Base-by-base conservation (phyloP, 352 stramenopile species). In the Phytophthora meadii region DNA sequence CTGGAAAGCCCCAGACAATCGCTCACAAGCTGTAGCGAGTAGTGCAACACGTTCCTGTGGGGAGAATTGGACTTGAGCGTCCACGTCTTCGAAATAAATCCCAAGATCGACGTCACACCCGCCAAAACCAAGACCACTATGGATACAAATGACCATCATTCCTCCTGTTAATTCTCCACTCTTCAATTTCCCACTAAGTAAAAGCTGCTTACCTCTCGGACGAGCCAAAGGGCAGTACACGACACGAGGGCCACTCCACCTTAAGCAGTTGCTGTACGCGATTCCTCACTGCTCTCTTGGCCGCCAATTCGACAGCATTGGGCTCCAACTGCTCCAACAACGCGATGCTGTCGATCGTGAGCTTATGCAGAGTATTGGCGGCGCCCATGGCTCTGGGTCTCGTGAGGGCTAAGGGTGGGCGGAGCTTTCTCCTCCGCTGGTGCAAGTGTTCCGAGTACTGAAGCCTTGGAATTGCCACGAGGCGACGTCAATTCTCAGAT, bases 271-370 rank as follows among this genome's bases (percentile, higher is more conserved):
- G 58, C 64, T 95, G 73, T 55, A 95, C 82, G n/a, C 73, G 71
- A 4, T 60, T 54, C 9, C 61, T 68, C 39, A 90, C 70, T 6
- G 79, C 70, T 40, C 45, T 60, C 61, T 95, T 93, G 61, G 66
- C 60, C 44, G 65, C 62, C 52, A 78, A 45, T 57, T 95, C 87
- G 22, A 48, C 47, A 8, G 65, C 54, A 51, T 82, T 93, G 47
- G 87, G 85, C 73, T 95, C 84, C n/a, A 95, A 76, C 59, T 86
- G 84, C 68, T 95, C 87, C 27, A 93, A 69, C 68, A 95, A 62
- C 58, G 80, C 79, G 54, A 93, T 84, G 67, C 77, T 88, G 46
- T 95, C 84, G 56, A 95, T 72, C 60, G 84, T 92, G 63, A 93
- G 84, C 63, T 91, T 91, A 56, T 82, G 77, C 54, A 89, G 83